Evolutionary conservation across 1,139 yeast genomes (phyloP).

Genomic region (Blastobotrys proliferans): DNA sequence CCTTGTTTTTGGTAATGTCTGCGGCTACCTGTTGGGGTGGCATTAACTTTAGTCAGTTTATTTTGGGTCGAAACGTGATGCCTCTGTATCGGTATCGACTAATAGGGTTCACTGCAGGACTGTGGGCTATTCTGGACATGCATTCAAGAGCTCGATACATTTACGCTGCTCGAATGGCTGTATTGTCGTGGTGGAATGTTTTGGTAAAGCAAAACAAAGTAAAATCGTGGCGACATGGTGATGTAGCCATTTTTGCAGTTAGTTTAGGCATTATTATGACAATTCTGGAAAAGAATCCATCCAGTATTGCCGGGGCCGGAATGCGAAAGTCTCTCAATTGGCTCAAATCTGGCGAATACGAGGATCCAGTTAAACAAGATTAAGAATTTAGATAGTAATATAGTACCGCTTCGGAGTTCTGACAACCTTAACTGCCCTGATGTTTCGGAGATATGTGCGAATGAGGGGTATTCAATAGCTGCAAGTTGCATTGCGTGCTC

Average conservation of each 20-base stretch:
- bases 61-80: slow-evolving; percentile 31
- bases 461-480: too few species aligned
- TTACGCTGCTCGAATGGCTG: slow-evolving; percentile 36
- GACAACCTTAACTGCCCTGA: too few species aligned
- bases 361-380: too few species aligned
- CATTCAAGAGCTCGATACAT: slow-evolving; percentile 36
- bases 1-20: slow-evolving; percentile 36
- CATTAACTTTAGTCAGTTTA: slow-evolving; percentile 34
- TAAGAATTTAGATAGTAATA: too few species aligned
- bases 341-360: slow-evolving; percentile 31
- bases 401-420: too few species aligned
- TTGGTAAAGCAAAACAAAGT: slow-evolving; percentile 29
- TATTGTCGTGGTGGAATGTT: slow-evolving; percentile 36
- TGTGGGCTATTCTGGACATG: slow-evolving; percentile 39
- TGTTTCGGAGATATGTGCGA: too few species aligned
- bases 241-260: slow-evolving; percentile 32
- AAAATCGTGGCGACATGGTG: slow-evolving; percentile 31
- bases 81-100: slow-evolving; percentile 36
- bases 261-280: slow-evolving; percentile 35
- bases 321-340: slow-evolving; percentile 34
- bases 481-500: too few species aligned
- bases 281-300: slow-evolving; percentile 34
- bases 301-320: slow-evolving; percentile 33
- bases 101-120: slow-evolving; percentile 39
- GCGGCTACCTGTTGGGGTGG: slow-evolving; percentile 41